Base-by-base conservation (phyloP, 75 land plant species). In the Selaginella moellendorffii region DNA sequence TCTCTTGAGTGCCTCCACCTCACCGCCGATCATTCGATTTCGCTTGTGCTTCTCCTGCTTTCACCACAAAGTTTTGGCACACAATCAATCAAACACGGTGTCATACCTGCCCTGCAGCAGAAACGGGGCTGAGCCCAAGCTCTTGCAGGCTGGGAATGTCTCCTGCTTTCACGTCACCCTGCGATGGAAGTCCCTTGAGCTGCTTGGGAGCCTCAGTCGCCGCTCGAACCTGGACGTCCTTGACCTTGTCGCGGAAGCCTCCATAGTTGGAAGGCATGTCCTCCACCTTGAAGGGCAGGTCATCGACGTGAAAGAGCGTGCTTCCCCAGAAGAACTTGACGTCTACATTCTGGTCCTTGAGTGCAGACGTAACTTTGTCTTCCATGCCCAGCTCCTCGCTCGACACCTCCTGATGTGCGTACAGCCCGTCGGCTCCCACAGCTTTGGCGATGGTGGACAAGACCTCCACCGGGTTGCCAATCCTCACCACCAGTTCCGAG, bases 321-420 rank as follows among this genome's bases (percentile, higher is more conserved):
- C 97, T 88, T 63, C 97, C 97, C 97, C 97, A 92, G 52, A 85
- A 92, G 80, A 77, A 92, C 77, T 88, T 92, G 29, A 81, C 71
- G 68, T 92, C 97, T 25, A 92, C 80, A 18, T 87, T 88, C 63
- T 88, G 80, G 30, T 83, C 82, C 66, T 85, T 80, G 78, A 92
- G 75, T 21, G 82, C 85, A 28, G 73, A 66, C 69, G 73, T 72
- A 18, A 92, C 82, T 80, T 73, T 81, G 65, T 81, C 84, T 84
- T 92, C 97, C 22, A 82, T 52, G 53, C 52, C 52, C 63, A 83
- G 78, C 68, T 91, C 97, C 27, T 79, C 89, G 24, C 72, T 67
- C 0, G 95, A 78, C 24, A 88, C 89, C 78, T 91, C 97, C 52
- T 73, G 78, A 53, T 91, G 95, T 0, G 82, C 86, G 52, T 79